Base-by-base conservation (phyloP, 768 basidiomycete genomes). In the Tylopilus subfusipes region DNA sequence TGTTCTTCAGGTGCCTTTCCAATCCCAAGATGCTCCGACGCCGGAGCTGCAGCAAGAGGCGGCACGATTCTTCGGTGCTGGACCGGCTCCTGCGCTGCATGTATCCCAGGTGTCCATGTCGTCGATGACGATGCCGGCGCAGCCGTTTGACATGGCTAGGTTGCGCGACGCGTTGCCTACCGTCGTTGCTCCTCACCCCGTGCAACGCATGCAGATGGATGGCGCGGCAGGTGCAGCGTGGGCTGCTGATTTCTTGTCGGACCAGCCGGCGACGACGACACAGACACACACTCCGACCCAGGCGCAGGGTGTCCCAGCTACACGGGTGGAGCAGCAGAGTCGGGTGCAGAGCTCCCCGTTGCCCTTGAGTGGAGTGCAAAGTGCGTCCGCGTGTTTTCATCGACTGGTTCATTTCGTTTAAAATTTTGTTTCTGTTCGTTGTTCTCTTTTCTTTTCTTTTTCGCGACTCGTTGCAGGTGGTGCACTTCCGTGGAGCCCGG, bases 11-110 rank as follows among this genome's bases (percentile, higher is more conserved):
- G 67, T 68, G 3, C 60, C 54, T 47, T 90, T 90, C 68, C 83
- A 85, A 48, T 78, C 85, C 11, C 80, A 81, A 47, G 72, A 75
- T 46, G 49, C 68, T 25, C 69, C 72, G 36, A 57, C 73, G 33
- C 68, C 72, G 29, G 74, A 73, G 38, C 68, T 80, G 49, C 80
- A 80, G 55, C 80, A 84, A 67, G 89, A 90, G 63, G 88, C 85
- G 5, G 76, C 84, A 16, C 80, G 74, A 39, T 92, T 93, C 75
- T 90, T 91, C 67, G 74, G 78, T 33, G 53, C 63, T 30, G 58
- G 58, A 16, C 55, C 55, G 14, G 56, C 52, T 31, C 68, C 61
- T 58, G 69, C 55, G n/a, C 63, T 55, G 53, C 75, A 76, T 21
- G 36, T 39, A 9, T 33, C 52, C 21, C 58, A 60, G 48, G 42